Evolutionary conservation across 1,284 basidiomycete species (phyloP).

Genomic region (Trichosporon sp.): DNA sequence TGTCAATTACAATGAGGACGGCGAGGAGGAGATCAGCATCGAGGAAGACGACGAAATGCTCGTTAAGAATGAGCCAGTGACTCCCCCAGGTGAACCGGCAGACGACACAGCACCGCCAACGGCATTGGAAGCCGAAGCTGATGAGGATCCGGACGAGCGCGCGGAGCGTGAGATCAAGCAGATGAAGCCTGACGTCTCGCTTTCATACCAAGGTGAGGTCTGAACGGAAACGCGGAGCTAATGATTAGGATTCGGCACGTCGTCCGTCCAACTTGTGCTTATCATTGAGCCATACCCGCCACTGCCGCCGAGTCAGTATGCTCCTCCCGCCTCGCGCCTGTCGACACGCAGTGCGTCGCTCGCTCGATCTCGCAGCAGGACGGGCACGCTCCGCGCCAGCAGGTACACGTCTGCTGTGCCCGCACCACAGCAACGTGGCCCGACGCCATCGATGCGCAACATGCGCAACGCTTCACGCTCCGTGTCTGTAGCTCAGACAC

Average conservation of each 20-base stretch:
- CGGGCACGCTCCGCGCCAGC: constrained; percentile 20
- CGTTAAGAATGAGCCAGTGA: constrained; percentile 22
- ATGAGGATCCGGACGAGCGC: constrained; percentile 7
- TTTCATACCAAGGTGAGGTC: constrained; percentile 36
- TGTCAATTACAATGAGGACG: not conserved
- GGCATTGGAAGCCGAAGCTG: not conserved
- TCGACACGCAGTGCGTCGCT: constrained; percentile 37
- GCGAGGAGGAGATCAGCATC: constrained; percentile 10
- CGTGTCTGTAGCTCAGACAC: constrained; percentile 25
- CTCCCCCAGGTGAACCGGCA: not conserved
- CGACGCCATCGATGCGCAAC: constrained; percentile 20
- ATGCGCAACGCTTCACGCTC: constrained; percentile 40
- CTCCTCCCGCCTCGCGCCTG: constrained; percentile 42
- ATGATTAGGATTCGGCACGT: constrained; percentile 40
- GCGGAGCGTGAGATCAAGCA: constrained; percentile 40
- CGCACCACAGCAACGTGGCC: constrained; percentile 17
- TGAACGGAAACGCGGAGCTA: not conserved
- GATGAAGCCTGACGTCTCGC: constrained; percentile 42
- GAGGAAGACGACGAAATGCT: constrained; percentile 20
- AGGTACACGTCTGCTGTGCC: constrained; percentile 35
- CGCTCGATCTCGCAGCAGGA: constrained; percentile 29
- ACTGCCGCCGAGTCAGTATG: constrained; percentile 35
- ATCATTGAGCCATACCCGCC: constrained; percentile 45
- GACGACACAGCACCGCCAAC: constrained; percentile 1
- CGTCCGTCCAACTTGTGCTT: constrained; percentile 43